Conservation (phyloP, 1,284 basidiomycete species). For the Malassezia caprae region DNA sequence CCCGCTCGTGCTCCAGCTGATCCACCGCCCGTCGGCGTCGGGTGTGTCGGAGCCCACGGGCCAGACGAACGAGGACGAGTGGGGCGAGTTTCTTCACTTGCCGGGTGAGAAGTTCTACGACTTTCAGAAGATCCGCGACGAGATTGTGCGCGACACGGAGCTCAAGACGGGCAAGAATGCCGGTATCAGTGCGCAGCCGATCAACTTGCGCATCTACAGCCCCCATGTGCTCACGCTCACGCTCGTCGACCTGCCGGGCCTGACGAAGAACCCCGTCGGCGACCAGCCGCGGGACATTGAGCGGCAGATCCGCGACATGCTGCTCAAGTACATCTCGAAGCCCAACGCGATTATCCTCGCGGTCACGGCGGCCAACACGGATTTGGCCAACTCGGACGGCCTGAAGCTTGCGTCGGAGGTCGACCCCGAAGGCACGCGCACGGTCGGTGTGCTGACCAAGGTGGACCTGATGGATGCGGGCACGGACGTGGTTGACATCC, state of each 20-base stretch:
- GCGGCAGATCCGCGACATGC: slow-evolving; percentile 93
- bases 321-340: slow-evolving; percentile 87
- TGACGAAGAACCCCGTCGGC: slow-evolving; percentile 90
- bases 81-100: slow-evolving; percentile 87
- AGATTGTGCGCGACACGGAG: slow-evolving; percentile 92
- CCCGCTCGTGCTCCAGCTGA: slow-evolving; percentile 86
- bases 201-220: slow-evolving; percentile 92
- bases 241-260: slow-evolving; percentile 87
- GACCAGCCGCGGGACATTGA: slow-evolving; percentile 97
- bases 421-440: slow-evolving; percentile 85
- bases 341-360: slow-evolving; percentile 74
- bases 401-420: slow-evolving; percentile 91
- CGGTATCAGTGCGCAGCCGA: slow-evolving; percentile 75
- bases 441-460: slow-evolving; percentile 95
- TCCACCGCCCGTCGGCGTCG: slow-evolving; percentile 59
- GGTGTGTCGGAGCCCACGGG: slow-evolving; percentile 34
- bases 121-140: slow-evolving; percentile 89
- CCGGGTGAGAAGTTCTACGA: slow-evolving; percentile 95
- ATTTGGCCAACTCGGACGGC: slow-evolving; percentile 96
- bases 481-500: slow-evolving; percentile 94
- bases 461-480: slow-evolving; percentile 95
- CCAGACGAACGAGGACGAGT: slow-evolving; percentile 77
- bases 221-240: slow-evolving; percentile 94
- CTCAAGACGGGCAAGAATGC: slow-evolving; percentile 93
- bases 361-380: slow-evolving; percentile 88